phyloP scores from a whole-genome alignment of 805 yeast species.

The Tetrapisispora nanseiensis region DNA sequence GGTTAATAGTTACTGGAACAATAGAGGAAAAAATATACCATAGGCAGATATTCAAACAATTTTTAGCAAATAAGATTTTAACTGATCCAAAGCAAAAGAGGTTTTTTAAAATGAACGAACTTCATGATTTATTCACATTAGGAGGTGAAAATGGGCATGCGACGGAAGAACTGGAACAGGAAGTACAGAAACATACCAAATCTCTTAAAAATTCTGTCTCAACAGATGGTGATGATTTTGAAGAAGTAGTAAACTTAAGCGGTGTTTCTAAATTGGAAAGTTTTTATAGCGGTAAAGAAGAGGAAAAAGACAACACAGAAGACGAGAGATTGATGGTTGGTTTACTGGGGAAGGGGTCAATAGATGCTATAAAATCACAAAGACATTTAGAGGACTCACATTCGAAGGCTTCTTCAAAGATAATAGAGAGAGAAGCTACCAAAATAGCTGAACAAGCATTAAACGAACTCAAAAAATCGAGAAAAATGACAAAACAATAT shows the following conservation, averaged over 20 bases:
- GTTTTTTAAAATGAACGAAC: conserved; percentile 84
- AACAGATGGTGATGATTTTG: conserved; percentile 54
- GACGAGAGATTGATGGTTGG: conserved; percentile 68
- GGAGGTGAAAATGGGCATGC: conserved; percentile 52
- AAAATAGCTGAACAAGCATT: conserved; percentile 46
- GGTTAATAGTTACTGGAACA: conserved; percentile 89
- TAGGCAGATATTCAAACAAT: conserved; percentile 91
- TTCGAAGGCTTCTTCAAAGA: conserved; percentile 21
- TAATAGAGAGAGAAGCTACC: conserved; percentile 52
- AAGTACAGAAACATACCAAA: conserved; percentile 52
- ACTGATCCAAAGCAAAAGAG: conserved; percentile 93
- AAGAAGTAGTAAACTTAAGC: conserved; percentile 47
- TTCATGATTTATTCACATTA: conserved; percentile 79
- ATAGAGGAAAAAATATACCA: conserved; percentile 96
- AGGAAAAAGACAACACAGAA: conserved; percentile 32
- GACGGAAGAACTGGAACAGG: conserved; percentile 33
- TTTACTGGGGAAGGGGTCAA: conserved; percentile 54
- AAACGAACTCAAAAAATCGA: conserved; percentile 48
- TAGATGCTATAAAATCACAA: conserved; percentile 68
- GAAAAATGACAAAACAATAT: conserved; percentile 30
- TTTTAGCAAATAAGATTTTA: conserved; percentile 82
- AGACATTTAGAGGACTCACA: conserved; percentile 60
- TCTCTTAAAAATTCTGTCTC: conserved; percentile 24
- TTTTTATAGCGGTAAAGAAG: conserved; percentile 43
- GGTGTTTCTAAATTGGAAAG: conserved; percentile 71